Percentiles rank a stretch among this genome's conserved stretches.
phyloP scores from a whole-genome alignment of 495 filamentous ascomycete species.

The Collariella sp. region DNA sequence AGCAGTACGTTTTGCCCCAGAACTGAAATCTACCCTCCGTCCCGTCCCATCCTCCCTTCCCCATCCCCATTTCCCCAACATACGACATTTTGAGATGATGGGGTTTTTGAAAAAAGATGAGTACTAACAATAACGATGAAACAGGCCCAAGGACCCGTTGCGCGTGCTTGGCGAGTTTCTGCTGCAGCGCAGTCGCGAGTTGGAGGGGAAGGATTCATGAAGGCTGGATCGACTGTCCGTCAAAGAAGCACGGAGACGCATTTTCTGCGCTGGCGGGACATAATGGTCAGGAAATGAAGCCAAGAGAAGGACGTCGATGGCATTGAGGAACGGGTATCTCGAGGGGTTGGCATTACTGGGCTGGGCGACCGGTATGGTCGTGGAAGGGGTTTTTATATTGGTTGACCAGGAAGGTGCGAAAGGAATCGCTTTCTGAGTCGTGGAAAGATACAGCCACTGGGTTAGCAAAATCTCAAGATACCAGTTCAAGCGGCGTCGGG shows the following conservation, averaged over 20 bases:
- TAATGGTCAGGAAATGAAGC: too few species aligned
- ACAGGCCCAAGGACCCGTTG: constrained; percentile 73
- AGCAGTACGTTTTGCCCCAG: constrained; percentile 57
- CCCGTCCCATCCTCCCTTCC: neutral
- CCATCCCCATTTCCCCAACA: neutral
- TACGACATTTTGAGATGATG: too few species aligned
- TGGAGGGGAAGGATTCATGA: constrained; percentile 38
- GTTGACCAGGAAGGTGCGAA: too few species aligned
- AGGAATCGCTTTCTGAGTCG: too few species aligned
- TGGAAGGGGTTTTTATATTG: too few species aligned
- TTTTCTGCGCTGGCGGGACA: too few species aligned
- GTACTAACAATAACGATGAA: neutral
- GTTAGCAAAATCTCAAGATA: neutral
- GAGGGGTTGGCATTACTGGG: too few species aligned
- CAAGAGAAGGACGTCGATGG: neutral
- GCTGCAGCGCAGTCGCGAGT: constrained; percentile 68
- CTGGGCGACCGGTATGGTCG: too few species aligned
- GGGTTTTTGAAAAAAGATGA: neutral
- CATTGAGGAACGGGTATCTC: too few species aligned
- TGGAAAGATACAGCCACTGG: neutral
- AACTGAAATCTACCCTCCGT: too few species aligned
- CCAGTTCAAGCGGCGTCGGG: neutral
- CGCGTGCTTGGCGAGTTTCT: constrained; percentile 80
- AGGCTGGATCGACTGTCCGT: too few species aligned
- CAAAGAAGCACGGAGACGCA: too few species aligned